Evolutionary conservation across 2,329 filamentous ascomycete genomes (phyloP), one percentile per base, ranked within the genome.

Genomic region (Phialophora expanda): DNA sequence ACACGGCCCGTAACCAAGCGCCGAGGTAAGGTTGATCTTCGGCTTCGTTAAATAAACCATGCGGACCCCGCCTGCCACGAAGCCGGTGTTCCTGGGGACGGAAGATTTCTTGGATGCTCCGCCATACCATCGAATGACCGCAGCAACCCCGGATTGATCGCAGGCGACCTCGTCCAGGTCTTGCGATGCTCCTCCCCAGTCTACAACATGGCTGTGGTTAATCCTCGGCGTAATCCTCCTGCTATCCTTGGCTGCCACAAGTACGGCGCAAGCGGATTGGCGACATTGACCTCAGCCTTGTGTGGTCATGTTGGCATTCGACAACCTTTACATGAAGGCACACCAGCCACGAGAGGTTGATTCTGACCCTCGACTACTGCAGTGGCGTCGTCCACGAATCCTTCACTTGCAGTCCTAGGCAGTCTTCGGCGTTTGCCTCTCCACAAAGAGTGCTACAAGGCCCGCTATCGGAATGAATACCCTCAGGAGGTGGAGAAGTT

Each of bases 291-390:
- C 28, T 59, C 58, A 61, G 58, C 58, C 58, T 61, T 54, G 58
- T 44, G 30, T 41, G 30, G 12, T 41, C 7, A 12, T 53, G 48
- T 26, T 57, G 55, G 46, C 44, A 26, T 14, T 51, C 46, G 30
- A 17, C 34, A 14, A 30, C n/a, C 24, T 38, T 28, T 38, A 22
- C 26, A 26, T 28, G 58, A 44, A 4, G 20, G 6, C n/a, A 38
- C 8, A 26, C 28, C 46, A 20, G 46, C 34, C 58, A 54, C 58
- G 20, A 61, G 48, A 61, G 58, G 58, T 54, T 53, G 58, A 61
- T 41, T 61, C 48, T 61, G 58, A 61, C 58, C 58, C 58, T 61
- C 30, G 46, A 38, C 48, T 22, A 38, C 8, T 44, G 48, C n/a
- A n/a, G 58, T 54, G 48, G 48, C 17, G 48, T 41, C 46, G 28